Base-by-base conservation (phyloP, 2,329 filamentous ascomycete genomes). In the Microdochium bolleyi region DNA sequence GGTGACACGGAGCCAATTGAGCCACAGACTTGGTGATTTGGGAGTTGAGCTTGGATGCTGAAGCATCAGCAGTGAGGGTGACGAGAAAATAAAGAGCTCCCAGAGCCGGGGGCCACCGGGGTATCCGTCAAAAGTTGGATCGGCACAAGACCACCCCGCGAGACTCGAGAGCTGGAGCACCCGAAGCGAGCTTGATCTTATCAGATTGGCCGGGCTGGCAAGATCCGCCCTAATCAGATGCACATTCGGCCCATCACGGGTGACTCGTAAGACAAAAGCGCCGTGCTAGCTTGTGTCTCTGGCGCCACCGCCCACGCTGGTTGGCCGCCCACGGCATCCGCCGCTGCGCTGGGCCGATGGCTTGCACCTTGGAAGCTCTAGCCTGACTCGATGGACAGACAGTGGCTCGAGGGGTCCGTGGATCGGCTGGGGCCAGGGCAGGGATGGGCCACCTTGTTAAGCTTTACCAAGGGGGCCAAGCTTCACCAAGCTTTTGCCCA, bases 101-200 rank as follows among this genome's bases (percentile, higher is more conserved):
- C 11, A 30, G 11, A 11, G 27, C 27, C 27, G 27, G 27, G 27
- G 27, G 27, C 27, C 27, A 30, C 27, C 5, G 11, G 27, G 27
- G 27, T 30, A 30, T 11, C 27, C 5, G 27, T 30, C 27, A 30
- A 30, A 5, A 5, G 27, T 30, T 30, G 27, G 11, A 30, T n/a
- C n/a, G n/a, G n/a, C n/a, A 19, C 37, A n/a, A 34, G 30, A 41
- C 27, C 27, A 5, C 27, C 11, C 27, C 27, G 5, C 11, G 27
- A 5, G 70, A 72, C 54, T 72, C 71, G 19, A 72, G 72, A 3
- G 66, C 67, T 2, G 16, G 5, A 4, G 19, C 41, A 16, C 34
- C 34, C 34, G 4, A 14, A 38, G 34, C 11, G 13, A 38, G 9
- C 41, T 46, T 7, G 41, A 46, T 46, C 41, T 46, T 46, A 46